Evolutionary conservation across 768 basidiomycete species (phyloP), one percentile per base, ranked within the genome.

Genomic region (Exsudoporus frostii): DNA sequence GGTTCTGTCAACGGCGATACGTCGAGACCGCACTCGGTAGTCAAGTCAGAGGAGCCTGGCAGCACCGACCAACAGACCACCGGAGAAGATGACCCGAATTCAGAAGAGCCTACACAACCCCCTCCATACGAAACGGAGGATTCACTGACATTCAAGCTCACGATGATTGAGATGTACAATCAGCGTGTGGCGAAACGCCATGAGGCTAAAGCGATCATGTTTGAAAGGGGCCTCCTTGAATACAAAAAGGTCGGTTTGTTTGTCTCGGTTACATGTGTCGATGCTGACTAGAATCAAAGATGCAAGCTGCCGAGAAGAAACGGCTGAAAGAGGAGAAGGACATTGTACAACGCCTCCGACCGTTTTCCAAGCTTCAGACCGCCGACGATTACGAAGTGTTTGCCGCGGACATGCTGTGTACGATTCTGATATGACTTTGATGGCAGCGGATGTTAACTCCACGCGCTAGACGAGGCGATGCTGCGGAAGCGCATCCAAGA

Each of bases 291-390:
- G 40, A 45, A 30, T 45, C 34, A 54, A 20, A 97, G 96, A 88
- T 93, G 76, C 86, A 90, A 78, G 90, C 91, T 10, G 79, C 81
- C 3, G 96, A 99, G 60, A 90, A 95, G 74, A 98, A 97, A 67
- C 78, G 92, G 17, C 81, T 82, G 8, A 86, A 89, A 61, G 96
- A 98, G 56, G 95, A 98, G 63, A 84, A 89, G 58, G 97, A 98
- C 56, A 86, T 98, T 50, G 71, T 93, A 22, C 85, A 92, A 60
- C 84, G 94, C 24, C 78, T 95, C 50, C 88, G 95, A 58, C 91
- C 93, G 3, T 98, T 98, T 69, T 83, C 96, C 25, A 83, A 86
- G 48, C 74, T 98, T 33, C 94, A 97, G 67, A 94, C 92, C 0
- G 87, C 89, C 1, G 84, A 90, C 53, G 96, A 99, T 64, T 95